Evolutionary conservation across 2,329 filamentous ascomycete genomes (phyloP).

Genomic region (Macrophomina tecta): DNA sequence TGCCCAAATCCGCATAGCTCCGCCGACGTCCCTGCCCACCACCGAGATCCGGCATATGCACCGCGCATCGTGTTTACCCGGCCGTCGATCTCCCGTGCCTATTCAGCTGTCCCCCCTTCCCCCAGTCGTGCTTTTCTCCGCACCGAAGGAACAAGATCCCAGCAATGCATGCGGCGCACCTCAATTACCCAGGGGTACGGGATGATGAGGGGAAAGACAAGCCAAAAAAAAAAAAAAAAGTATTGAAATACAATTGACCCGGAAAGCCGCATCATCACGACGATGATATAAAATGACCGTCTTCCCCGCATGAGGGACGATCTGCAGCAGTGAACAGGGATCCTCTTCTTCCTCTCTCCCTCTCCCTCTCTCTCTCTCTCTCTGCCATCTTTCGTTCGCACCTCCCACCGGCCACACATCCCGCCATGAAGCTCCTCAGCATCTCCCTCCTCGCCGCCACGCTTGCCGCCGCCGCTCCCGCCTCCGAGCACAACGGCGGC

Average conservation of each 20-base stretch:
- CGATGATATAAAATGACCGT: background rate
- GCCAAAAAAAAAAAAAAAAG: background rate
- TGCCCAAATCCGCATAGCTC: background rate
- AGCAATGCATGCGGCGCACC: background rate
- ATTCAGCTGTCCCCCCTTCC: background rate
- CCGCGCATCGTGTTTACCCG: slow-evolving; percentile 5
- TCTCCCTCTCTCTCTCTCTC: background rate
- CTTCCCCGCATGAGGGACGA: background rate
- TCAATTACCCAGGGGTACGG: background rate
- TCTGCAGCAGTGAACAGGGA: background rate
- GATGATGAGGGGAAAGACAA: background rate
- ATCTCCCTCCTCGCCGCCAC: slow-evolving; percentile 32
- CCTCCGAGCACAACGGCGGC: slow-evolving; percentile 26
- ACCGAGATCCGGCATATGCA: background rate
- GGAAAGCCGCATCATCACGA: background rate
- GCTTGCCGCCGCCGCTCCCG: slow-evolving; percentile 34
- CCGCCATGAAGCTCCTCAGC: slow-evolving; percentile 38
- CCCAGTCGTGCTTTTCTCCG: background rate
- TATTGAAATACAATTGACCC: background rate
- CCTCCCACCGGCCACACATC: background rate
- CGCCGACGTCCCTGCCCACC: background rate
- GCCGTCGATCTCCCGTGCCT: slow-evolving; percentile 13
- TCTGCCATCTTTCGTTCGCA: background rate
- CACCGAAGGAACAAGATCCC: background rate
- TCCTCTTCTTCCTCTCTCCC: background rate